These are phyloP conservation scores for Candida sakaeoensis DNA, from an alignment of 805 yeast genomes.

Conservation along the genomic window DNA sequence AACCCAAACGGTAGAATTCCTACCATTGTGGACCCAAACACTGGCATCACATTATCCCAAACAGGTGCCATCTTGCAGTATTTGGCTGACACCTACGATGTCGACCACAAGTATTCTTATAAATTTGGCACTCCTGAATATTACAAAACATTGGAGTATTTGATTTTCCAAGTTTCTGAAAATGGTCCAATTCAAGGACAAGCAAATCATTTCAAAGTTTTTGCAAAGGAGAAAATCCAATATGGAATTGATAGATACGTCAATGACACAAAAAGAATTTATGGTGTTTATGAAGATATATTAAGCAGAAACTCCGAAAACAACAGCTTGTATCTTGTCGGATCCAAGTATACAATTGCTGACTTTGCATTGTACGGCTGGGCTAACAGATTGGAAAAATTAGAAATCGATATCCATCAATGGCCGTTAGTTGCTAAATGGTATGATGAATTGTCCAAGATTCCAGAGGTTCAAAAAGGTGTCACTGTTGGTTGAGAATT, in stretches of 20 bases:
- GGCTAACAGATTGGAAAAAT: conserved; percentile 20
- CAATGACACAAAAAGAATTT: conserved; percentile 50
- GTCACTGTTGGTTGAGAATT: conserved; percentile 1
- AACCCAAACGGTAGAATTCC: conserved; percentile 68
- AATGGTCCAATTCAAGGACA: conserved; percentile 63
- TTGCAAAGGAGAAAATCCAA: conserved; percentile 49
- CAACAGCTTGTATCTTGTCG: conserved; percentile 45
- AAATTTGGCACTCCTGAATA: conserved; percentile 37
- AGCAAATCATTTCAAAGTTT: conserved; percentile 43
- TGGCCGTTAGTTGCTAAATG: conserved; percentile 42
- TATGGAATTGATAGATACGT: conserved; percentile 52
- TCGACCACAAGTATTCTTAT: conserved; percentile 44
- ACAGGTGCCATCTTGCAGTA: conserved; percentile 61
- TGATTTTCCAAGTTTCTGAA: conserved; percentile 51
- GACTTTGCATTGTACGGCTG: conserved; percentile 52
- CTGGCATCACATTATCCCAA: conserved; percentile 51
- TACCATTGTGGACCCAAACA: conserved; percentile 38
- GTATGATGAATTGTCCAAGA: conserved; percentile 28
- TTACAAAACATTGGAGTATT: conserved; percentile 52
- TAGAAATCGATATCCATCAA: conserved; percentile 29
- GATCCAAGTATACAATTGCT: conserved; percentile 55
- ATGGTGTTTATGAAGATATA: conserved; percentile 51
- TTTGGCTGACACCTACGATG: conserved; percentile 59
- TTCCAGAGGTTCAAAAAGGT: conserved; percentile 35
- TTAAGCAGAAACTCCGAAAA: conserved; percentile 46